phyloP scores from a whole-genome alignment of 2,329 filamentous ascomycete genomes.

The Knufia petricola region DNA sequence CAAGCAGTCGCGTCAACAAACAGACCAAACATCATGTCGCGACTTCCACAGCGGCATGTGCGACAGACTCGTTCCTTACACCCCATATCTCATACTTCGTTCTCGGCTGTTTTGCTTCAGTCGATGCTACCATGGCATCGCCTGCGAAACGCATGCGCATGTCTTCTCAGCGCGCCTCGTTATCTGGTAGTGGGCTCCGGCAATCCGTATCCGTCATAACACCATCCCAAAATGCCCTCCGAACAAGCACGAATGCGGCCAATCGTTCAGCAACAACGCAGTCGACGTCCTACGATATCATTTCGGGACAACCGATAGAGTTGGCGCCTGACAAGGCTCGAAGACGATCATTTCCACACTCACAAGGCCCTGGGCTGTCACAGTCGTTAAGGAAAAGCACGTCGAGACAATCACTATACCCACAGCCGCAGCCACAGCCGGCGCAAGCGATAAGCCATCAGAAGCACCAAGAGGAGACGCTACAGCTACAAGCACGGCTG shows the following conservation, averaged over 20 bases:
- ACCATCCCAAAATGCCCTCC: conserved; percentile 16
- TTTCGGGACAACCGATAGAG: conserved; percentile 45
- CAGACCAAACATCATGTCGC: not conserved
- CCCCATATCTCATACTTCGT: too few species aligned
- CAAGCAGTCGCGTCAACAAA: not conserved
- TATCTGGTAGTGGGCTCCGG: conserved; percentile 13
- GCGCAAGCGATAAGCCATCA: not conserved
- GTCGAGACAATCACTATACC: not conserved
- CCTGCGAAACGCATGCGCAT: conserved; percentile 20
- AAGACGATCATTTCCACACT: not conserved
- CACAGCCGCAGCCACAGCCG: not conserved
- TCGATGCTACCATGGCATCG: conserved; percentile 18
- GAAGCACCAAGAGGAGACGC: conserved; percentile 53
- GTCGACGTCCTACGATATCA: conserved; percentile 51
- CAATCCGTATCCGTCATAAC: conserved; percentile 18
- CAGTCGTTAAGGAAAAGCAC: conserved; percentile 2
- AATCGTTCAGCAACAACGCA: conserved; percentile 30
- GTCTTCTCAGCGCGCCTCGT: conserved; percentile 18
- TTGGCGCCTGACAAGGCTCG: conserved; percentile 13
- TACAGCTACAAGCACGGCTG: conserved; percentile 80
- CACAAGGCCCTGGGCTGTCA: not conserved
- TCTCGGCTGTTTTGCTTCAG: too few species aligned
- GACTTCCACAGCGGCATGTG: not conserved
- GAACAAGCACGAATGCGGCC: not conserved
- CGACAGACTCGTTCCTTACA: not conserved